Base-by-base conservation (phyloP, 73 alveolate species). In the Paramecium biaurelia region DNA sequence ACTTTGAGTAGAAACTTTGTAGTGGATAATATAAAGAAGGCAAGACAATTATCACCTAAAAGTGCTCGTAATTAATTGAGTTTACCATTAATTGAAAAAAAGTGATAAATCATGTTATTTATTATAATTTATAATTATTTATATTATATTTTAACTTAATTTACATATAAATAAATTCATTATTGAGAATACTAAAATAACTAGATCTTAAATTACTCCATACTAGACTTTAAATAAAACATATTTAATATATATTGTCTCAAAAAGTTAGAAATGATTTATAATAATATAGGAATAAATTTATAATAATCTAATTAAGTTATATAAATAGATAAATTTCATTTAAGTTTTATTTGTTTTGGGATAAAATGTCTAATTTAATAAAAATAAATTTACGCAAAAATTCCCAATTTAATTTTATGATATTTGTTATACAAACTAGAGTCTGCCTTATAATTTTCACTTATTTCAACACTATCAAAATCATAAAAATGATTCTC, bases 11-110 rank as follows among this genome's bases (percentile, higher is more conserved):
- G 90, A 42, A 79, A 79, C 45, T 79, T 43, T 79, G 70, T 79
- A 2, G 90, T 79, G 21, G 90, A 79, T 23, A 79, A 79, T 20
- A 79, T 79, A 15, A 79, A 47, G 47, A 79, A 79, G 23, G 74
- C 76, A 21, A 79, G 74, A 79, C 28, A 79, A 20, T 45, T 47
- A 79, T 79, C 90, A n/a, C 90, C 90, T 43, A 38, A 38, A 37
- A 35, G 59, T 35, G 58, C 59, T 35, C 56, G 58, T 21, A 35
- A 72, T 35, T 37, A 72, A 72, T 35, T 38, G 34, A 72, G 56
- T 72, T 72, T 72, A 72, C 86, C 86, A 72, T 53, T 53, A 53
- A 53, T 53, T 53, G 68, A 53, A 53, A 53, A 53, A 53, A 53
- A 18, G 23, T 53, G 68, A 53, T 53, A 53, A 53, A 20, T 53